phyloP scores from a whole-genome alignment of 2,329 filamentous ascomycete genomes.

The Trichoderma gracile region DNA sequence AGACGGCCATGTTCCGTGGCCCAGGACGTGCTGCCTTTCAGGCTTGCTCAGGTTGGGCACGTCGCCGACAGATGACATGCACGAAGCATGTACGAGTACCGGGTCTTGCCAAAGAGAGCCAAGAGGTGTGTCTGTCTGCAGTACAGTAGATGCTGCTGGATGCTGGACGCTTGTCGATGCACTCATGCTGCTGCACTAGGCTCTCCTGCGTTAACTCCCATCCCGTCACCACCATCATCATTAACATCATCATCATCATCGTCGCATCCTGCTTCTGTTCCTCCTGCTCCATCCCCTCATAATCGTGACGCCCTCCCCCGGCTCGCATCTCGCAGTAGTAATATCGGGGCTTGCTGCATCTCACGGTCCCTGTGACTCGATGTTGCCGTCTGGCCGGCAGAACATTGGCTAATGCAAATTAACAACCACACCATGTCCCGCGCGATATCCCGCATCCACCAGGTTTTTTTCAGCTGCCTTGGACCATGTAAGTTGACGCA shows the following conservation, averaged over 20 bases:
- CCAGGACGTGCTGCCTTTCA: neutral
- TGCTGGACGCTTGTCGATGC: too few relatives aligned
- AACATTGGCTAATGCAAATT: conserved; percentile 17
- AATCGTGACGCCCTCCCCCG: conserved; percentile 2
- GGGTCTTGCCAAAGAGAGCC: neutral
- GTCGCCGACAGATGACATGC: neutral
- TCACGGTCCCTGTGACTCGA: conserved; percentile 14
- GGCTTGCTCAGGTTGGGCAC: too few relatives aligned
- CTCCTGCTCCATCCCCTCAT: neutral
- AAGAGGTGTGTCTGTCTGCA: neutral
- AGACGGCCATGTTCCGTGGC: neutral
- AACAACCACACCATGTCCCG: conserved; percentile 17
- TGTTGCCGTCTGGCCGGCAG: neutral
- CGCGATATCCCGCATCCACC: conserved; percentile 15
- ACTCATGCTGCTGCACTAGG: too few relatives aligned
- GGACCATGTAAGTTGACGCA: conserved; percentile 20
- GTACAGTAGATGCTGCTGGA: neutral
- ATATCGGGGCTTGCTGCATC: conserved; percentile 16
- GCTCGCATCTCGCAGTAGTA: conserved; percentile 16
- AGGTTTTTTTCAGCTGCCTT: conserved; percentile 24
- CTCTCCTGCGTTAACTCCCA: neutral
- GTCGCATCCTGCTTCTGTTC: neutral
- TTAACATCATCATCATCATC: neutral
- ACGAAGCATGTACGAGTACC: conserved; percentile 3
- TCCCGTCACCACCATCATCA: neutral